A percentile compares a stretch with the other conserved stretches of the same genome.
Evolutionary conservation across 805 yeast genomes (phyloP).

Genomic region (Candida xiaguanensis): DNA sequence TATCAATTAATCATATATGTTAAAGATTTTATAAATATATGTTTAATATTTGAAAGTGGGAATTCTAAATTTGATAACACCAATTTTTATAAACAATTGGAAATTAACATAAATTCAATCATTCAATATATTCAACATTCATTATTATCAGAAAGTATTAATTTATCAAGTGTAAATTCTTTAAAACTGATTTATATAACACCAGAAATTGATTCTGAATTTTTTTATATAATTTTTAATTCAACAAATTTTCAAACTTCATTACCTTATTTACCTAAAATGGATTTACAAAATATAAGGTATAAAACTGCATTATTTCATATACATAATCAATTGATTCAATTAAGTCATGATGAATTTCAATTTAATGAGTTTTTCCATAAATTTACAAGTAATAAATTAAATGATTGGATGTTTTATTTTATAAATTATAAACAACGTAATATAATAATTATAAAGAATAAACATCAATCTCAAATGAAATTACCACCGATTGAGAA

Average conservation of each 20-base stretch:
- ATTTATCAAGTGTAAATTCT: constrained; percentile 25
- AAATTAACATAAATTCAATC: constrained; percentile 11
- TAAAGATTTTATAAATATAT: constrained; percentile 18
- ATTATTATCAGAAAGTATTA: constrained; percentile 14
- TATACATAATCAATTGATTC: constrained; percentile 36
- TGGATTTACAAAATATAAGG: constrained; percentile 11
- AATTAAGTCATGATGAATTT: constrained; percentile 28
- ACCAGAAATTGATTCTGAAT: constrained; percentile 28
- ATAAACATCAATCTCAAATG: constrained; percentile 13
- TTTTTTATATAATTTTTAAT: constrained; percentile 34
- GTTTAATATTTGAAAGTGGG: constrained; percentile 28
- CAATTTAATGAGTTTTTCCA: constrained; percentile 33
- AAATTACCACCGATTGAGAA: constrained; percentile 1
- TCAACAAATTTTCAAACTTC: constrained; percentile 29
- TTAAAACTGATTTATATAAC: constrained; percentile 21
- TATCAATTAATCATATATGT: constrained; percentile 29
- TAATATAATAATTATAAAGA: constrained; percentile 32
- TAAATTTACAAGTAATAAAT: constrained; percentile 34
- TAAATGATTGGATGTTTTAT: constrained; percentile 42
- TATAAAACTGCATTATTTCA: constrained; percentile 30
- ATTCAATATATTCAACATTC: constrained; percentile 20
- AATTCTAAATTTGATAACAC: constrained; percentile 18
- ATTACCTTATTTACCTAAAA: constrained; percentile 30
- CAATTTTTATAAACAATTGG: constrained; percentile 21
- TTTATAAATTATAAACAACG: constrained; percentile 26